Evolutionary conservation across 306 rosid genomes (phyloP), one percentile per base, ranked within the genome.

Genomic region (Pterocarpus macrocarpus): DNA sequence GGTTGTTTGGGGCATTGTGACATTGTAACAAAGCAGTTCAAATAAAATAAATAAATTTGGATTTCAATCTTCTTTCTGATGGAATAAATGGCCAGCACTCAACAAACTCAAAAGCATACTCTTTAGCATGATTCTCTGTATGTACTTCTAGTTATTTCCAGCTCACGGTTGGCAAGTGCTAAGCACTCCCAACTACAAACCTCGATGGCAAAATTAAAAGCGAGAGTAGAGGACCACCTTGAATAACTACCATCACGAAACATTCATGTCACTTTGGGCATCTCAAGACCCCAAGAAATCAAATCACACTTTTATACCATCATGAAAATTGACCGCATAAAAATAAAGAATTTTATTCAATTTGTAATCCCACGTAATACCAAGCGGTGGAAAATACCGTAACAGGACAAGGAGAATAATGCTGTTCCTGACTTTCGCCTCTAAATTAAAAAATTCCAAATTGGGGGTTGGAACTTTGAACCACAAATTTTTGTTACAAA

Each of bases 401-500:
- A 70, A 32, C 68, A 50, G 35, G 73, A 65, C 67, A 44, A 71
- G 36, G 75, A 36, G 58, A 69, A 81, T 67, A 52, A 15, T 67
- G 75, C 87, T 94, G 41, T 12, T 66, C 66, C 49, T 10, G 62
- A 52, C 39, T 53, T 55, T 53, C 56, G 33, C 16, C 30, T 66
- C 73, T 73, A 15, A 80, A 75, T 76, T 6, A 33, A 66, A 58
- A 75, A 28, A 41, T 15, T 56, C 58, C 69, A 55, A 73, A 71
- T 80, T 56, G 73, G 81, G 57, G 67, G 55, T 44, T 68, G 44
- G 16, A 63, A 10, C 62, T 83, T 82, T 80, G 77, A 87, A 81
- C 82, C 81, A 78, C 77, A 84, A 43, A 63, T 43, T 81, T 86
- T 82, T 89, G 88, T 82, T 88, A 88, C 96, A 93, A 91, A 90